phyloP scores from a whole-genome alignment of 2,329 filamentous ascomycete genomes.

The Sporothrix curviconia region DNA sequence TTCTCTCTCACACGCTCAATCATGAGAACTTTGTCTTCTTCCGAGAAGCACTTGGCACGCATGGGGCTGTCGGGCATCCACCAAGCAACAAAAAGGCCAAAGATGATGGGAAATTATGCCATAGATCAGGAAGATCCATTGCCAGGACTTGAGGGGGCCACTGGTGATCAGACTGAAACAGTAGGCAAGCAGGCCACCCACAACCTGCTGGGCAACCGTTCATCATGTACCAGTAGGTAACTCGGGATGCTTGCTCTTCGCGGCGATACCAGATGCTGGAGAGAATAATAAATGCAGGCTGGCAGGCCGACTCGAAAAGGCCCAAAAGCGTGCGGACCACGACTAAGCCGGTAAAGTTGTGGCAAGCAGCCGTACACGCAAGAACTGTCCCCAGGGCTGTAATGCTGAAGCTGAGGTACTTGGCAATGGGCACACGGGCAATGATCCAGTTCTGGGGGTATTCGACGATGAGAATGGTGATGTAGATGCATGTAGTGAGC shows the following conservation, averaged over 20 bases:
- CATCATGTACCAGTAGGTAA: constrained; percentile 73
- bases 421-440: constrained; percentile 56
- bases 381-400: constrained; percentile 57
- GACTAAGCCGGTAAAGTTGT: constrained; percentile 54
- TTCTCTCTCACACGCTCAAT: constrained; percentile 54
- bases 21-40: constrained; percentile 59
- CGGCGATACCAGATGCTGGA: constrained; percentile 66
- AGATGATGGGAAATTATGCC: constrained; percentile 57
- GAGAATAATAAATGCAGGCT: constrained; percentile 61
- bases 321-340: constrained; percentile 59
- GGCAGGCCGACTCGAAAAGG: constrained; percentile 64
- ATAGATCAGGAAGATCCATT: constrained; percentile 61
- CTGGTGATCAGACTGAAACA: constrained; percentile 49
- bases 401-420: constrained; percentile 59
- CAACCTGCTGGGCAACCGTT: constrained; percentile 67
- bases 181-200: constrained; percentile 64
- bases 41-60: constrained; percentile 62
- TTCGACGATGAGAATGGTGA: constrained; percentile 63
- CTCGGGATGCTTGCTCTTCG: constrained; percentile 58
- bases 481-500: constrained; percentile 69
- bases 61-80: constrained; percentile 66
- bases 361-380: constrained; percentile 54
- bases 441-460: constrained; percentile 58
- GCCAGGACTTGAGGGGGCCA: constrained; percentile 56
- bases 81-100: constrained; percentile 56